Conservation (phyloP, 176 grass and related monocot species). For the Aegilops bicornis region DNA sequence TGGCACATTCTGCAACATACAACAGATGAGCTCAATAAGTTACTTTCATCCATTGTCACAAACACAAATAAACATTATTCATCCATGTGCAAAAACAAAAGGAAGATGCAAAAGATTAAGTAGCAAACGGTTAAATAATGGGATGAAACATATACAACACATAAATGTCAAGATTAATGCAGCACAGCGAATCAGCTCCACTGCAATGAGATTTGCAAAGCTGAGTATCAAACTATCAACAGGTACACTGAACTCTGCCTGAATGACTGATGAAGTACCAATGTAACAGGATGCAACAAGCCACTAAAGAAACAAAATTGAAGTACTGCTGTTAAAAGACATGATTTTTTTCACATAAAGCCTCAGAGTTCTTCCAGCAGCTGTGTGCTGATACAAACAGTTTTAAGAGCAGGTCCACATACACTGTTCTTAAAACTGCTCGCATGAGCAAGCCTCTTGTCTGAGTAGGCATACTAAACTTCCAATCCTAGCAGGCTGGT, state of each 20-base stretch:
- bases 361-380: background rate
- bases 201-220: background rate
- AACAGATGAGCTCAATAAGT: slow-evolving; percentile 8
- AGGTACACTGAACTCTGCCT: background rate
- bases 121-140: background rate
- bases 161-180: background rate
- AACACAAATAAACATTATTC: background rate
- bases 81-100: background rate
- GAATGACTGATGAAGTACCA: background rate
- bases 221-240: background rate
- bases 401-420: background rate
- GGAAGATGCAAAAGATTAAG: background rate
- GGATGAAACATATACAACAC: background rate
- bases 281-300: background rate
- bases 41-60: background rate
- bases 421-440: background rate
- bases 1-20: slow-evolving; percentile 60
- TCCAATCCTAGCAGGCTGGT: background rate
- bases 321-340: background rate
- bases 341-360: background rate
- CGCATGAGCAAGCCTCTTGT: background rate
- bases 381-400: background rate
- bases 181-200: background rate
- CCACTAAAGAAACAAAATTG: background rate
- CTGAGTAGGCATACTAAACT: background rate